Conservation (phyloP, 2,329 filamentous ascomycete genomes). For the Pseudogymnoascus sp. region DNA sequence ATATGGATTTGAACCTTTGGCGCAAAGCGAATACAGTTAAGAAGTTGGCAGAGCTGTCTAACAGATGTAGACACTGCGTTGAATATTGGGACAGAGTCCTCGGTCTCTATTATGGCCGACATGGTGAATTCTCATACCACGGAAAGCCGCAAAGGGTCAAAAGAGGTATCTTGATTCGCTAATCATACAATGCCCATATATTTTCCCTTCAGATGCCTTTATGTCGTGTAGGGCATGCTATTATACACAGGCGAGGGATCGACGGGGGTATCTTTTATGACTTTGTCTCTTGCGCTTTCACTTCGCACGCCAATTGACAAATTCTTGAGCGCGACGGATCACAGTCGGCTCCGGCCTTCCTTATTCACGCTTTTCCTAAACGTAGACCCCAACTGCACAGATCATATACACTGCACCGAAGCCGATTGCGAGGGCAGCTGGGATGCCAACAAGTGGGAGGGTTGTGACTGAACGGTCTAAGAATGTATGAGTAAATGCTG, state of each 20-base stretch:
- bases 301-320: slow-evolving; percentile 2
- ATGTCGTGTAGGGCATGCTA: slow-evolving; percentile 1
- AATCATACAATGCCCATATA: slow-evolving; percentile 4
- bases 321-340: not conserved
- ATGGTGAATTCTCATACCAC: slow-evolving; percentile 17
- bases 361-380: slow-evolving; percentile 42
- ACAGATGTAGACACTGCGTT: slow-evolving; percentile 71
- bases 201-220: slow-evolving; percentile 1
- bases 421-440: slow-evolving; percentile 80
- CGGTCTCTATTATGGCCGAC: slow-evolving; percentile 21
- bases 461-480: slow-evolving; percentile 74
- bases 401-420: slow-evolving; percentile 98
- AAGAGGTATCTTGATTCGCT: slow-evolving; percentile 8
- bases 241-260: not conserved
- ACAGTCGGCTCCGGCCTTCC: not conserved
- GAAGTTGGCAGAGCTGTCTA: slow-evolving; percentile 59
- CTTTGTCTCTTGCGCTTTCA: slow-evolving; percentile 2
- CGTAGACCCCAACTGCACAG: slow-evolving; percentile 96
- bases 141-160: not conserved
- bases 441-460: slow-evolving; percentile 69
- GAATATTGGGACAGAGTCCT: slow-evolving; percentile 47
- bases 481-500: slow-evolving; percentile 20
- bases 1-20: slow-evolving; percentile 61
- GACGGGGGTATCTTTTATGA: not conserved
- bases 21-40: slow-evolving; percentile 50